phyloP scores from a whole-genome alignment of 768 basidiomycete genomes.

The Hydnomerulius pinastri region DNA sequence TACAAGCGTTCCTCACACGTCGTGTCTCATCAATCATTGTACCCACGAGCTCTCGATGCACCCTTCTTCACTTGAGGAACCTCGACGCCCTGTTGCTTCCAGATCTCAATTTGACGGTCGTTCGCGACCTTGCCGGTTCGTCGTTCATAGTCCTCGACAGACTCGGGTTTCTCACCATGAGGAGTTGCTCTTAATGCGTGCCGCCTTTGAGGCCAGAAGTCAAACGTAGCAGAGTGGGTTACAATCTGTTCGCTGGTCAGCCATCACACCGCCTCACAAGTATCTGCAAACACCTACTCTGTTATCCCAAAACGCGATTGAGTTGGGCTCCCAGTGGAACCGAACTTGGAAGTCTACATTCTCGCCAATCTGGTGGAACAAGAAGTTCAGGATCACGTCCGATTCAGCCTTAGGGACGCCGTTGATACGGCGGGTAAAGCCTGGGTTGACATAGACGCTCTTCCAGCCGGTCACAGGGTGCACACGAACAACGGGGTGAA shows the following conservation, averaged over 20 bases:
- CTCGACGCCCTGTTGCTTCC: conserved; percentile 63
- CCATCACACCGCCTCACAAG: background rate
- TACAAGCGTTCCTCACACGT: conserved; percentile 7
- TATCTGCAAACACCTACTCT: conserved; percentile 44
- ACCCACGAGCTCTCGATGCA: conserved; percentile 47
- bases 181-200: conserved; percentile 84
- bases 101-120: conserved; percentile 73
- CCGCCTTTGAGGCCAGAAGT: conserved; percentile 76
- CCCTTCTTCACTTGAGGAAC: conserved; percentile 34
- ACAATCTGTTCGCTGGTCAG: conserved; percentile 47
- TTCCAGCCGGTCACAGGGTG: conserved; percentile 87
- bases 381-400: conserved; percentile 67
- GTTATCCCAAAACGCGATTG: conserved; percentile 88
- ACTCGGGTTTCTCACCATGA: conserved; percentile 76
- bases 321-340: conserved; percentile 76
- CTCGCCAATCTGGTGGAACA: conserved; percentile 70
- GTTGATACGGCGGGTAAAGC: conserved; percentile 79
- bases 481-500: conserved; percentile 83
- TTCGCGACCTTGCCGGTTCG: conserved; percentile 67
- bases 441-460: conserved; percentile 80
- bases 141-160: conserved; percentile 69
- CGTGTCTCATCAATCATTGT: conserved; percentile 53
- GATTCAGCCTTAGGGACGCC: conserved; percentile 82
- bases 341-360: conserved; percentile 77
- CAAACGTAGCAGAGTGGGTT: conserved; percentile 79